Base-by-base conservation (phyloP, 345 rosid species). In the Dipteronia dyeriana region DNA sequence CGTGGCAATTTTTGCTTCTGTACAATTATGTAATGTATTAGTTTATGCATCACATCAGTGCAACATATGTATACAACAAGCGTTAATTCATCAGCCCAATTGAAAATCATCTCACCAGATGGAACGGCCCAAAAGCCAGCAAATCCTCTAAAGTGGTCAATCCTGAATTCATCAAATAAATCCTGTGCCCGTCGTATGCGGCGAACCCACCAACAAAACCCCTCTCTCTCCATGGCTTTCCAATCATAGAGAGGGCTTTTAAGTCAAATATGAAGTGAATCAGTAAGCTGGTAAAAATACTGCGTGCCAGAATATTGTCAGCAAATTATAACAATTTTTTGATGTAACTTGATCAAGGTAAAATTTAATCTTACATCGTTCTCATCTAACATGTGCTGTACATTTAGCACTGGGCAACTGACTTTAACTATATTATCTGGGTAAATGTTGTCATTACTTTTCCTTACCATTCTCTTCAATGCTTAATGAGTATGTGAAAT, bases 71-170 rank as follows among this genome's bases (percentile, higher is more conserved):
- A 16, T 65, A 57, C 60, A 70, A 57, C 22, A 78, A 67, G 41
- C 53, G 23, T 45, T 70, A 78, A 22, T 17, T 39, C 29, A 23
- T 70, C 71, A 66, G 63, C 72, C 65, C 20, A 59, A 73, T 77
- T 71, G 70, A 75, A 74, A 54, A 71, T 59, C 56, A 9, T 79
- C 91, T 88, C 81, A 95, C 99, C 98, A 70, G 97, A 88, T 76
- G 91, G 87, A 70, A 93, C 92, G 57, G 98, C 96, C 99, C 99
- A 95, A 85, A 78, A 95, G 59, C 99, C 99, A 75, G 98, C 91
- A 86, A 95, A 92, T 81, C 97, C 99, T 91, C 98, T 90, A 85
- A 95, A 95, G 81, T 93, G 99, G 75, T 95, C 99, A 54, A 95
- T 95, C 75, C 97, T 89, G 86, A 91, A 93, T 86, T 95, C 98